Evolutionary conservation across 1,284 basidiomycete genomes (phyloP).

Genomic region (Psilocybe mexicana): DNA sequence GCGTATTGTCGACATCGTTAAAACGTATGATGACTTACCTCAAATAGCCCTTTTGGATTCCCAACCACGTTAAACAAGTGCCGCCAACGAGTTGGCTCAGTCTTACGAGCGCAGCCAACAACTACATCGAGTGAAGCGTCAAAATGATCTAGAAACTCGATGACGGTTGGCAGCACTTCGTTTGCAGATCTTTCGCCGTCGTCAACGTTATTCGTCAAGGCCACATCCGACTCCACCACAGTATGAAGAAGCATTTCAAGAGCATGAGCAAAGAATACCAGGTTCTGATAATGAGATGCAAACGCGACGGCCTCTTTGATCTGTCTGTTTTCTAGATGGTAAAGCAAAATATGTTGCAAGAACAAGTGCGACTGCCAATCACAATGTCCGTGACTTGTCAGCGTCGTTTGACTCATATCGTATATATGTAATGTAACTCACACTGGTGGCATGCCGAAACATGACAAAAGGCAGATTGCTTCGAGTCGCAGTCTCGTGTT

Average conservation of each 20-base stretch:
- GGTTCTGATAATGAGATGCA: slow-evolving; percentile 82
- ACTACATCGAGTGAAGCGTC: slow-evolving; percentile 90
- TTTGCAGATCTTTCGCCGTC: slow-evolving; percentile 29
- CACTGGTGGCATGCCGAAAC: slow-evolving; percentile 90
- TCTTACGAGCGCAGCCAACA: slow-evolving; percentile 96
- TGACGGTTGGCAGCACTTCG: slow-evolving; percentile 65
- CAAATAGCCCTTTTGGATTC: slow-evolving; percentile 87
- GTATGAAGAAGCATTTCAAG: slow-evolving; percentile 94
- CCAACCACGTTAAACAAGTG: slow-evolving; percentile 90
- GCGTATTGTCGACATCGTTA: neutral
- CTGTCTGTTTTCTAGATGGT: slow-evolving; percentile 76
- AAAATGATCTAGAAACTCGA: slow-evolving; percentile 95
- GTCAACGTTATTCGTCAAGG: slow-evolving; percentile 30
- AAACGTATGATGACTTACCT: slow-evolving; percentile 48
- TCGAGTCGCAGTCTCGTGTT: slow-evolving; percentile 82
- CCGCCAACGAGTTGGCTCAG: slow-evolving; percentile 91
- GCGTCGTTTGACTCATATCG: neutral
- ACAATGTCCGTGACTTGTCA: neutral
- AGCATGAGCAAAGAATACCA: slow-evolving; percentile 93
- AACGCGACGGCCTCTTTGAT: slow-evolving; percentile 82
- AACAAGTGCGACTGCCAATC: slow-evolving; percentile 83
- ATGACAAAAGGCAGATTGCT: slow-evolving; percentile 86
- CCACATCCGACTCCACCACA: slow-evolving; percentile 89
- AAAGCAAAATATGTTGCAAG: slow-evolving; percentile 88
- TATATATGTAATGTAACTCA: slow-evolving; percentile 39